Conservation (phyloP, 495 filamentous ascomycete genomes). For the Letharia lupina region DNA sequence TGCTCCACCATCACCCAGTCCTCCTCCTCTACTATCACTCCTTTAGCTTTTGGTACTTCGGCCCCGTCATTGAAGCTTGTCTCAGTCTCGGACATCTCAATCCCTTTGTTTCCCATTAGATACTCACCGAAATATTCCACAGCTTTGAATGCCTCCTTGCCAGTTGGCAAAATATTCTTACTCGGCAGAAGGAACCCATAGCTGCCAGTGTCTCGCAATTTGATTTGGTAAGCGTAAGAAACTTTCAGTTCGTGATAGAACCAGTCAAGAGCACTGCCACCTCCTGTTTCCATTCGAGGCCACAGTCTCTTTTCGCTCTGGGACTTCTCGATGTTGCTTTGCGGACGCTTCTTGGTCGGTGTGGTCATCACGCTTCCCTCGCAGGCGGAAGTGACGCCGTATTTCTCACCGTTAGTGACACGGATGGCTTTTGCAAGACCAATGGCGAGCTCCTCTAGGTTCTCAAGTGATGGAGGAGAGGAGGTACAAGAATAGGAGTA, state of each 20-base stretch:
- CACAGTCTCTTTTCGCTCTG: slow-evolving; percentile 28
- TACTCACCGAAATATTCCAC: slow-evolving; percentile 75
- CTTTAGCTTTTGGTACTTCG: slow-evolving; percentile 5
- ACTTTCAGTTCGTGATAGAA: slow-evolving; percentile 85
- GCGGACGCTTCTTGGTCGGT: slow-evolving; percentile 8
- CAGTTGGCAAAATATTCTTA: slow-evolving; percentile 82
- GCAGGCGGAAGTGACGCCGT: slow-evolving; percentile 79
- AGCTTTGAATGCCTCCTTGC: slow-evolving; percentile 75
- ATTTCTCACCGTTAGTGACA: slow-evolving; percentile 60
- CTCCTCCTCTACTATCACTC: slow-evolving; percentile 10
- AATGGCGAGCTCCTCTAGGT: slow-evolving; percentile 79
- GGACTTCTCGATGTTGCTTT: slow-evolving; percentile 12
- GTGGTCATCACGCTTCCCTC: slow-evolving; percentile 57
- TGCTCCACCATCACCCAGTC: slow-evolving; percentile 13
- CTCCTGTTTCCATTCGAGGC: slow-evolving; percentile 53
- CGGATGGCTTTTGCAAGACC: slow-evolving; percentile 89
- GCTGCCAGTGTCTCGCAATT: slow-evolving; percentile 85
- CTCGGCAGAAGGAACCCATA: slow-evolving; percentile 89
- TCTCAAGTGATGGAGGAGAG: slow-evolving; percentile 78
- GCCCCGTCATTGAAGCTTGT: slow-evolving; percentile 6
- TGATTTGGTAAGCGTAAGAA: slow-evolving; percentile 87
- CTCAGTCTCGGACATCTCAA: slow-evolving; percentile 19
- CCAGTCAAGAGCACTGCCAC: slow-evolving; percentile 89
- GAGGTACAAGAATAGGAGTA: slow-evolving; percentile 76
- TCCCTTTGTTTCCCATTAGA: slow-evolving; percentile 41